Evolutionary conservation across 2,329 filamentous ascomycete species (phyloP).

Genomic region (Alternaria sp.): DNA sequence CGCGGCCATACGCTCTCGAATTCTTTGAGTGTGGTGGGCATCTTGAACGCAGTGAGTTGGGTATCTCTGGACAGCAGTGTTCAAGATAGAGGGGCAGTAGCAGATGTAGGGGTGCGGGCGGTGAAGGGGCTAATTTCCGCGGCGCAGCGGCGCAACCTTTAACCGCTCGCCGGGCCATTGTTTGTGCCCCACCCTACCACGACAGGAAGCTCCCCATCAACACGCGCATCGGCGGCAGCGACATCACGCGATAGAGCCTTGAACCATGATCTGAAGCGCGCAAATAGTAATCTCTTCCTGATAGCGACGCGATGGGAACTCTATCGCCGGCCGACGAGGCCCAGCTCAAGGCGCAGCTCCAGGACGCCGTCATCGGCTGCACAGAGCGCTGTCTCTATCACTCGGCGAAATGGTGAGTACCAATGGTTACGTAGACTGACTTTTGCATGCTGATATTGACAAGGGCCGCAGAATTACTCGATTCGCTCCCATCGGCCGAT

Average conservation of each 20-base stretch:
- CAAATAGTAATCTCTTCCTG: neutral
- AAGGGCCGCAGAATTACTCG: constrained; percentile 94
- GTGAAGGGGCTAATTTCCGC: constrained; percentile 7
- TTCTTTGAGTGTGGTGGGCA: constrained; percentile 79
- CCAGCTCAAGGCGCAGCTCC: constrained; percentile 75
- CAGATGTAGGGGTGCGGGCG: constrained; percentile 12
- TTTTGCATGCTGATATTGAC: constrained; percentile 34
- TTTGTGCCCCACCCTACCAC: constrained; percentile 27
- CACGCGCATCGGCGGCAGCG: constrained; percentile 18
- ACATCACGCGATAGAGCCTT: constrained; percentile 2
- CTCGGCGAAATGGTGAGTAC: constrained; percentile 85
- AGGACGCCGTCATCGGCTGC: constrained; percentile 87
- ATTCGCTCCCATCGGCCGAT: constrained; percentile 71
- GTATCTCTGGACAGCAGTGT: constrained; percentile 1
- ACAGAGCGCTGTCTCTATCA: constrained; percentile 95
- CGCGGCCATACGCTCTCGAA: constrained; percentile 92
- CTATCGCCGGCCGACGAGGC: constrained; percentile 52
- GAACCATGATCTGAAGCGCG: neutral
- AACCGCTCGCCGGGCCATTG: constrained; percentile 14
- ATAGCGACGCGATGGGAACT: constrained; percentile 14
- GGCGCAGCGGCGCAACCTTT: constrained; percentile 9
- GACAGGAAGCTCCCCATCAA: constrained; percentile 28
- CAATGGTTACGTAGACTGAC: neutral
- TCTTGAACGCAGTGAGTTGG: constrained; percentile 32
- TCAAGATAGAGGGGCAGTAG: constrained; percentile 15